Evolutionary conservation across 768 basidiomycete species (phyloP).

Genomic region (Suillus clintonianus): DNA sequence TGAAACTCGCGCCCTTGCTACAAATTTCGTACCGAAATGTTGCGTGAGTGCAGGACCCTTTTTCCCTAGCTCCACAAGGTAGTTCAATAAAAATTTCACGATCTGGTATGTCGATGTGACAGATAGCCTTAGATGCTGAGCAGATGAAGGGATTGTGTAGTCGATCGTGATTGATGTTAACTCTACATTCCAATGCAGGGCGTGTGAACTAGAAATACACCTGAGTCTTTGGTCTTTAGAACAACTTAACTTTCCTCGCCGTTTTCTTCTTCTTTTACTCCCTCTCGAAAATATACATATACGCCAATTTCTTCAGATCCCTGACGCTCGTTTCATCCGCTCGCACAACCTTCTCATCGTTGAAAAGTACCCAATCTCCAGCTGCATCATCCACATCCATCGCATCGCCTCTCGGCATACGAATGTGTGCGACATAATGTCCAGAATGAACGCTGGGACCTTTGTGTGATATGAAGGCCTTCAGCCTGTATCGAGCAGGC

Average conservation of each 20-base stretch:
- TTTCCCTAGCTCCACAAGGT: too few species aligned
- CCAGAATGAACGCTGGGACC: slow-evolving; percentile 94
- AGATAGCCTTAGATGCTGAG: too few species aligned
- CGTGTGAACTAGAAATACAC: not conserved
- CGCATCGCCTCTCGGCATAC: slow-evolving; percentile 21
- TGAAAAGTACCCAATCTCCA: slow-evolving; percentile 83
- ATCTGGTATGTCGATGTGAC: not conserved
- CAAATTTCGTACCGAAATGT: not conserved
- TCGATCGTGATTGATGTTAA: not conserved
- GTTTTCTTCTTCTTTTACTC: slow-evolving; percentile 5
- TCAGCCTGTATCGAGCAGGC: slow-evolving; percentile 79
- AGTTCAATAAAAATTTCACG: too few species aligned
- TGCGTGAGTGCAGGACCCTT: too few species aligned
- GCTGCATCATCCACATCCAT: slow-evolving; percentile 39
- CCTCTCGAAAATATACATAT: slow-evolving; percentile 90
- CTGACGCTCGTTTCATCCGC: slow-evolving; percentile 82
- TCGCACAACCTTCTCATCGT: slow-evolving; percentile 94
- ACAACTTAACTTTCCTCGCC: not conserved
- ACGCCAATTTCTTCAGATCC: slow-evolving; percentile 83
- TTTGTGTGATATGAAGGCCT: slow-evolving; percentile 97
- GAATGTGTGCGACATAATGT: slow-evolving; percentile 87
- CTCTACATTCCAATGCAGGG: not conserved
- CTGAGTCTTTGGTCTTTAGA: not conserved
- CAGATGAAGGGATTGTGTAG: not conserved
- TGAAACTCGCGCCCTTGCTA: too few species aligned